These are phyloP conservation scores for Ceratobasidium sp. DNA, from an alignment of 1,284 basidiomycete genomes.

Conservation along the genomic window DNA sequence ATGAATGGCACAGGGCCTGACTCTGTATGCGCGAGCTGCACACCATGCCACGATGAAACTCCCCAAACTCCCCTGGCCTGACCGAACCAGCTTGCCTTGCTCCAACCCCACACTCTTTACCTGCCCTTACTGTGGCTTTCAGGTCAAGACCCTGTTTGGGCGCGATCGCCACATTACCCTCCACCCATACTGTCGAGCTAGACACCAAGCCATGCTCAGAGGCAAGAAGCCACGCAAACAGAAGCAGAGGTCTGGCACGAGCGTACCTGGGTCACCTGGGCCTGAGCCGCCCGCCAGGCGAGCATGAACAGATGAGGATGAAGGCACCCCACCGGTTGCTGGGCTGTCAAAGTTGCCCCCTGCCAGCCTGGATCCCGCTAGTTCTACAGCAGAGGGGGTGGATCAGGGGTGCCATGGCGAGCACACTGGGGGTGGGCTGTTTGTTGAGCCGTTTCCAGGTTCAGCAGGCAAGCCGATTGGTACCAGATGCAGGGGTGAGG, in stretches of 20 bases:
- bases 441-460: constrained; percentile 13
- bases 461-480: constrained; percentile 25
- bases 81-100: background rate
- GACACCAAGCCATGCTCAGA: background rate
- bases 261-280: no score
- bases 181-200: background rate
- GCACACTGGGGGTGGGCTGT: background rate
- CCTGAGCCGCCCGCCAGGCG: background rate
- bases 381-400: background rate
- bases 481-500: background rate
- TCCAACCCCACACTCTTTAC: no score
- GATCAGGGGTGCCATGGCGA: no score
- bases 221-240: background rate
- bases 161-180: background rate
- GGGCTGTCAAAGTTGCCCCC: background rate
- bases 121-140: no score
- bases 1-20: background rate
- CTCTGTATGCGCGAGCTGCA: background rate
- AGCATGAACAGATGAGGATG: background rate
- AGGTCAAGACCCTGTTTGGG: background rate
- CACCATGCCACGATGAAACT: background rate
- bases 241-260: background rate
- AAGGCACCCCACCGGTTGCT: background rate
- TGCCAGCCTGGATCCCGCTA: background rate
- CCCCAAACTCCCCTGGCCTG: background rate